Evolutionary conservation across 306 rosid species (phyloP).

Genomic region (Pterocarpus santalinus): DNA sequence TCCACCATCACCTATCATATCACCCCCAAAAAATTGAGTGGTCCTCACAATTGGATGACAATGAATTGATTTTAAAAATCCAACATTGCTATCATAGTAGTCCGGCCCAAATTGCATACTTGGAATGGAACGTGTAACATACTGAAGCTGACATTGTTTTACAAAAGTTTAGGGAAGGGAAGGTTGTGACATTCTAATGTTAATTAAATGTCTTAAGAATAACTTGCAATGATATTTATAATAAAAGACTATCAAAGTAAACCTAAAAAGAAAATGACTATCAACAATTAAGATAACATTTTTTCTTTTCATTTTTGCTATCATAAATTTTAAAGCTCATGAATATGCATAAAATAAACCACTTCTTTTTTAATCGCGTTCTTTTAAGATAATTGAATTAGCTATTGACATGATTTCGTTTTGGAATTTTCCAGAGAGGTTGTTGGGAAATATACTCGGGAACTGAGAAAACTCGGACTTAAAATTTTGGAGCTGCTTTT

Average conservation of each 20-base stretch:
- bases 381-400: not conserved
- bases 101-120: not conserved
- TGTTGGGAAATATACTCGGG: constrained; percentile 54
- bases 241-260: too few relatives aligned
- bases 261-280: too few relatives aligned
- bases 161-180: too few relatives aligned
- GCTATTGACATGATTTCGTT: not conserved
- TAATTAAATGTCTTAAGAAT: too few relatives aligned
- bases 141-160: too few relatives aligned
- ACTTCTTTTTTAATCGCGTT: not conserved
- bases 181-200: too few relatives aligned
- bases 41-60: not conserved
- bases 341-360: not conserved
- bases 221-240: too few relatives aligned
- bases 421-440: constrained; percentile 56
- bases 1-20: not conserved
- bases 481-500: constrained; percentile 62
- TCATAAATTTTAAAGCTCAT: not conserved
- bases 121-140: not conserved
- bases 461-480: constrained; percentile 49
- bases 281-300: too few relatives aligned
- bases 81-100: too few relatives aligned
- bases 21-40: not conserved
- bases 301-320: too few relatives aligned
- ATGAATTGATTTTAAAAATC: not conserved